Conservation (phyloP, 257 asterid genomes). For the Buddleja alternifolia region DNA sequence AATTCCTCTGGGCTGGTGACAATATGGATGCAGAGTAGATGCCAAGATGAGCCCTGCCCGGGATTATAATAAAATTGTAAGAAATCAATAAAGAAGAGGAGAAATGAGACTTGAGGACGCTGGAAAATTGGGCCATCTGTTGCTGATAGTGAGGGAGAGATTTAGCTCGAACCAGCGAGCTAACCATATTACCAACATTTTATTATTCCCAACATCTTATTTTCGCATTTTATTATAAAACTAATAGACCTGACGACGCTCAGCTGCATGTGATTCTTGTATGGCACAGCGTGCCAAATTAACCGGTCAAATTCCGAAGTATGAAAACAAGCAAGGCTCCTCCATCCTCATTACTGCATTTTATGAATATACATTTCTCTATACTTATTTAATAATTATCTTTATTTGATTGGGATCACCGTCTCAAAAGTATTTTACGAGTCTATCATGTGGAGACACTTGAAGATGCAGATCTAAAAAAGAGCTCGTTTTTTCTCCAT, state of each 20-base stretch:
- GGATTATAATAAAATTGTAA: neutral
- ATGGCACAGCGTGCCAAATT: neutral
- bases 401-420: neutral
- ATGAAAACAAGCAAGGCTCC: neutral
- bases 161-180: neutral
- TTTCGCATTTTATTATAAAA: neutral
- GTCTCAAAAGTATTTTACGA: neutral
- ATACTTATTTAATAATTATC: neutral
- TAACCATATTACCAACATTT: neutral
- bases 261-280: neutral
- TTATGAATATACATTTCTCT: neutral
- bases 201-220: neutral
- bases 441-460: neutral
- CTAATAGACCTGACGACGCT: neutral
- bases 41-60: neutral
- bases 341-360: neutral
- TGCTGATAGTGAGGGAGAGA: too few relatives aligned
- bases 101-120: neutral
- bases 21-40: neutral
- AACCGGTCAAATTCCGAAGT: neutral
- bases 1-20: neutral
- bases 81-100: neutral
- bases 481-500: neutral
- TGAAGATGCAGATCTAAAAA: neutral
- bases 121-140: neutral